These are phyloP conservation scores for Rhodotorula kratochvilovae DNA, from an alignment of 768 basidiomycete genomes.

Conservation along the genomic window DNA sequence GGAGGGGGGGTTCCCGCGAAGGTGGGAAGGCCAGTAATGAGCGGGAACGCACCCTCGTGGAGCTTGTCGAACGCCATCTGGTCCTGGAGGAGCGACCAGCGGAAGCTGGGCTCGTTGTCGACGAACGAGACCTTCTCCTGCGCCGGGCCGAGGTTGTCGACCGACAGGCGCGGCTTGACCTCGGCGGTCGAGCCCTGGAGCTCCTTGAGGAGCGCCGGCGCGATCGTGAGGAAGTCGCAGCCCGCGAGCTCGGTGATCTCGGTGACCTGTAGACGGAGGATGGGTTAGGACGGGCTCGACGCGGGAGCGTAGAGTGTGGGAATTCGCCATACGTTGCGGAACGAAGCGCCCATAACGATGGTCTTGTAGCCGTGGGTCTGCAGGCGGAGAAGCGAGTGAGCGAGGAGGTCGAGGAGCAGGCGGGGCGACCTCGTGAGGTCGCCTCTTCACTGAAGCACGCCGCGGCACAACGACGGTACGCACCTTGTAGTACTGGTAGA, in stretches of 20 bases:
- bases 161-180: constrained; percentile 80
- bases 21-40: too few relatives aligned
- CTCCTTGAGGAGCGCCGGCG: constrained; percentile 83
- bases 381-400: constrained; percentile 54
- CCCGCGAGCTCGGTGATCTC: constrained; percentile 95
- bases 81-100: constrained; percentile 86
- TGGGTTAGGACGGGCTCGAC: too few relatives aligned
- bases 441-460: too few relatives aligned
- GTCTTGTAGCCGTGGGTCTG: constrained; percentile 91
- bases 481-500: constrained; percentile 68
- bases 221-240: constrained; percentile 95
- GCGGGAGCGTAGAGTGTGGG: background rate
- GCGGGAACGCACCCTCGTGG: constrained; percentile 65
- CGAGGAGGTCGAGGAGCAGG: background rate
- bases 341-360: constrained; percentile 83
- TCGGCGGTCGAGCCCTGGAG: constrained; percentile 71
- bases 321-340: constrained; percentile 76
- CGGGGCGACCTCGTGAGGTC: background rate
- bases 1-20: too few relatives aligned
- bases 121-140: constrained; percentile 74
- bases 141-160: constrained; percentile 48
- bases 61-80: constrained; percentile 97
- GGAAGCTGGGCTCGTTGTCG: constrained; percentile 93
- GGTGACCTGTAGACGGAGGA: constrained; percentile 55
- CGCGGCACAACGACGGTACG: background rate